Base-by-base conservation (phyloP, 139 green algal species). In the Edaphochlamys debaryana region DNA sequence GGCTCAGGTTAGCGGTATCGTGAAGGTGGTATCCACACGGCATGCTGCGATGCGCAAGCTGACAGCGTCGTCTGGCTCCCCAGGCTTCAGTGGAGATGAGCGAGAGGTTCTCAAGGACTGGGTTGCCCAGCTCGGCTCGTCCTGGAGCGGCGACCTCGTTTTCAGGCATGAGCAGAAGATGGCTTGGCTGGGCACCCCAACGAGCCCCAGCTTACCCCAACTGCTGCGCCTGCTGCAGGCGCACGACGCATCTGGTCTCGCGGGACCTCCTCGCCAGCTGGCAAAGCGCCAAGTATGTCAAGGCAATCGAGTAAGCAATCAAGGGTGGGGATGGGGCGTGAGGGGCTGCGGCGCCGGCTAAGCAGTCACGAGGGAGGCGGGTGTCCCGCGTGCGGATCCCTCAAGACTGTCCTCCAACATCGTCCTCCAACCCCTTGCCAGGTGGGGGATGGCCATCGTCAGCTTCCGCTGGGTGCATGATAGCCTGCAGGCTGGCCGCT, bases 51-150 rank as follows among this genome's bases (percentile, higher is more conserved):
- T 58, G 50, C 50, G 7, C 8, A 19, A 25, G 23, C 25, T 58
- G 11, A 15, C 48, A 11, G 23, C 2, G 50, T 8, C 4, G 17
- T 17, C 30, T 25, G 20, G 20, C 30, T 67, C n/a, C 5, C 7
- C 63, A 82, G 76, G 76, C 7, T 82, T 82, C 27, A 63, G 42
- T 4, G 9, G 11, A 11, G 62, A 73, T 3, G 76, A 82, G 32
- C 76, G 76, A 2, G 76, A 82, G 22, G 63, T 82, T 1, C 19
- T 82, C 0, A 73, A 73, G 23, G 63, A 73, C 4, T 82, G 76
- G 76, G 76, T 50, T 0, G 20, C 13, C 32, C 41, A 66, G 63
- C 63, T 82, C 17, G 63, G 42, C 7, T 1, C 9, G 2, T 19
- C 64, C 22, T n/a, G n/a, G n/a, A n/a, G n/a, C n/a, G 76, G 76